Evolutionary conservation across 805 yeast species (phyloP).

Genomic region (Kuraishia piskuri): DNA sequence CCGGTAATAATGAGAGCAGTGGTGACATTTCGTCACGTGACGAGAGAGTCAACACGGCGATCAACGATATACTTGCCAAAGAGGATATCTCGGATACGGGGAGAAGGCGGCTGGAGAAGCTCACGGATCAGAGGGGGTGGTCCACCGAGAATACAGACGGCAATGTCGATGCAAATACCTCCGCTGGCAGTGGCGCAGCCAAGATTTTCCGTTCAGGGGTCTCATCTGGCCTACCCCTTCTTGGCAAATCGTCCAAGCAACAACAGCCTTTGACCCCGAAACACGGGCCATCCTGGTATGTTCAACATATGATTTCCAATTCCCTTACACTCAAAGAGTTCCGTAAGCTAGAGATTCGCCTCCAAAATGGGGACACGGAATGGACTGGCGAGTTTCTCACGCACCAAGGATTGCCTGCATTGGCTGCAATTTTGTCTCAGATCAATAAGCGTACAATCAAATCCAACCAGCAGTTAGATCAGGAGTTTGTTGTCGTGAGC

Average conservation of each 20-base stretch:
- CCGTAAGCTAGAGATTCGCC: constrained; percentile 17
- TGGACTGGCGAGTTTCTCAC: constrained; percentile 81
- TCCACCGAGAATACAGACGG: too few relatives aligned
- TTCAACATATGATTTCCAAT: constrained; percentile 29
- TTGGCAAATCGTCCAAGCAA: too few relatives aligned
- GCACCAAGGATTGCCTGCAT: constrained; percentile 73
- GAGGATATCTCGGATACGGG: constrained; percentile 67
- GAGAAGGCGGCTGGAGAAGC: constrained; percentile 55
- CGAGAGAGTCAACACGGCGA: constrained; percentile 24
- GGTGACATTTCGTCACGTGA: neutral
- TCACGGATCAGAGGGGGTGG: neutral
- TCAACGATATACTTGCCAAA: constrained; percentile 60
- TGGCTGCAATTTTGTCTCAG: constrained; percentile 58
- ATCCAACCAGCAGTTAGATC: constrained; percentile 44
- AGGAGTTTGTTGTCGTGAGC: constrained; percentile 68
- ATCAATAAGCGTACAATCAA: constrained; percentile 31
- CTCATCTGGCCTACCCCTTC: neutral
- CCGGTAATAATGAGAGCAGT: neutral
- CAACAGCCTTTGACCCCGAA: too few relatives aligned
- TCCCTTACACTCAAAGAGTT: constrained; percentile 31
- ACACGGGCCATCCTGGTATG: constrained; percentile 42
- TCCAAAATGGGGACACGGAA: constrained; percentile 5
- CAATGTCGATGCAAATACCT: too few relatives aligned
- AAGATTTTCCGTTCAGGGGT: too few relatives aligned
- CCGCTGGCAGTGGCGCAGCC: too few relatives aligned